Base-by-base conservation (phyloP, 768 basidiomycete genomes). In the Pilatotrama ljubarskyi region DNA sequence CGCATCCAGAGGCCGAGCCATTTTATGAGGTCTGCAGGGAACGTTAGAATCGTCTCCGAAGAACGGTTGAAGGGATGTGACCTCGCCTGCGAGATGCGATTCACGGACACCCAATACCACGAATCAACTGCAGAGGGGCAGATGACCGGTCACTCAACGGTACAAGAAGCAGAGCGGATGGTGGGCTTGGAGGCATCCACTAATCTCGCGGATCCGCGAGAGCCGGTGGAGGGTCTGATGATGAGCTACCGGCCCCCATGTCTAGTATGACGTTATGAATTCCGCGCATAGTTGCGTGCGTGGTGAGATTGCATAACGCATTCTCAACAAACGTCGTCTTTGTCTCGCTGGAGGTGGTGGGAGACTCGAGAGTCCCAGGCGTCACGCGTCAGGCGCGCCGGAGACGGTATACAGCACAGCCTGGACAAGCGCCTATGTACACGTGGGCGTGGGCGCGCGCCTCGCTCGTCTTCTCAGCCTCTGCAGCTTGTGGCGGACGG, bases 91-190 rank as follows among this genome's bases (percentile, higher is more conserved):
- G 41, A 42, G 40, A 41, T 41, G 40, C 29, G 29, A 32, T 5
- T 32, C 29, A 32, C 29, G 29, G 29, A 32, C 29, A 5, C 29
- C 29, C 29, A 32, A 32, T 32, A 32, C 29, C 10, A 5, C 29
- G 29, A 32, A 32, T 10, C 29, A 4, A 32, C 29, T 32, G 5
- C 4, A 32, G 29, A 10, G 20, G 38, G 29, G 24, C 55, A 49
- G 24, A 50, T 57, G 55, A 57, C 40, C n/a, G 47, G 47, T 57
- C 55, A 57, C 40, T 3, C 36, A 49, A 9, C 47, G n/a, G 17
- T 6, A 11, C 11, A 49, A 42, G 47, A 49, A 42, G 47, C 55
- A 9, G 13, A 17, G 18, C 10, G 8, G 6, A 10, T 29, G 47
- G 29, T 32, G 38, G 13, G 5, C 5, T 29, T 17, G 15, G 40